Conservation (phyloP, 306 rosid species). For the Parietaria judaica region DNA sequence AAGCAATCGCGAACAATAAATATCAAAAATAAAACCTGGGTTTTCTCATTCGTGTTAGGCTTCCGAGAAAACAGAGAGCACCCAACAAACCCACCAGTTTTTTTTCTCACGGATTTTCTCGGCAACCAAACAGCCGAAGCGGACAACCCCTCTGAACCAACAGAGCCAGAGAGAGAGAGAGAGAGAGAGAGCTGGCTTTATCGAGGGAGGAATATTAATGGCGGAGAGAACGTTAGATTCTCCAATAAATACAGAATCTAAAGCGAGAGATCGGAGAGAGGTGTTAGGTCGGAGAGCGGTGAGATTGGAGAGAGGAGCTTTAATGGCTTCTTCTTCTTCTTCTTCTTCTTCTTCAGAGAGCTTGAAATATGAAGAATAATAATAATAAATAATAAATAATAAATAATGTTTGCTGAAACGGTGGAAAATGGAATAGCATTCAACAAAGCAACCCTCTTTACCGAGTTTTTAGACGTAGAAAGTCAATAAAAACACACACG, state of each 20-base stretch:
- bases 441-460: constrained; percentile 38
- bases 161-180: not conserved
- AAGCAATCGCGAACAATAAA: not conserved
- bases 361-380: no score
- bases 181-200: constrained; percentile 6
- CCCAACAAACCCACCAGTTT: constrained; percentile 13
- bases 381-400: not conserved
- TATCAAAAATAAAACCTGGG: not conserved
- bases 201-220: constrained; percentile 7
- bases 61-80: constrained; percentile 16
- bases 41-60: constrained; percentile 13
- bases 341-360: constrained; percentile 11
- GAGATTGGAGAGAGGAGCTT: constrained; percentile 34
- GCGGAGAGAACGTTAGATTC: constrained; percentile 3
- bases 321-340: constrained; percentile 22
- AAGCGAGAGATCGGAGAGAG: not conserved
- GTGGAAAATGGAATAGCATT: constrained; percentile 19
- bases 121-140: constrained; percentile 22
- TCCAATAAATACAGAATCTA: not conserved
- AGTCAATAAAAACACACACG: constrained; percentile 32
- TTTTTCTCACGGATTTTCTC: constrained; percentile 20
- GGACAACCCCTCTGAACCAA: not conserved
- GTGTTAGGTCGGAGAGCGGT: constrained; percentile 49
- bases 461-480: constrained; percentile 24
- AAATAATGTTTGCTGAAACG: constrained; percentile 8